Evolutionary conservation across 176 grass and related monocot genomes (phyloP).

Genomic region (Elymus sibiricus): DNA sequence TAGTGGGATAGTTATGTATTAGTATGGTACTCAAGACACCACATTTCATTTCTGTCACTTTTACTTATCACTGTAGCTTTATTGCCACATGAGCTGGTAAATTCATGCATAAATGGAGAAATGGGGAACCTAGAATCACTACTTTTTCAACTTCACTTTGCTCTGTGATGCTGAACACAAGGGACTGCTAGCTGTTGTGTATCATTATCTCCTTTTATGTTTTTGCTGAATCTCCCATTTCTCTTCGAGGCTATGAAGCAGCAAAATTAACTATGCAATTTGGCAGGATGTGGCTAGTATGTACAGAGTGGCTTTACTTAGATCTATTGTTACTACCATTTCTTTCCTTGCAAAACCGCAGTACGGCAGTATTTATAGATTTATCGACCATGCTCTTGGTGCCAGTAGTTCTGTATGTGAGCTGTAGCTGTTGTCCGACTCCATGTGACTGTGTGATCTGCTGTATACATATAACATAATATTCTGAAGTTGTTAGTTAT

Average conservation of each 20-base stretch:
- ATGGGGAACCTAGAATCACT: not conserved
- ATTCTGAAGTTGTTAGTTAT: not conserved
- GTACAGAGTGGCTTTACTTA: not conserved
- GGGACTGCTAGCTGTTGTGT: not conserved
- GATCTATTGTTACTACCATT: not conserved
- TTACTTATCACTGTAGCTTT: not conserved
- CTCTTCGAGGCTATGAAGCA: too few species aligned
- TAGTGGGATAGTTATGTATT: not conserved
- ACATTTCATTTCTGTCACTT: not conserved
- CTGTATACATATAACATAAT: not conserved
- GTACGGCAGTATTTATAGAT: not conserved
- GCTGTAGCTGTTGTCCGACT: not conserved
- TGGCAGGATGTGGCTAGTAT: not conserved
- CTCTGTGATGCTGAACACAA: not conserved
- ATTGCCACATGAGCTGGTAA: not conserved
- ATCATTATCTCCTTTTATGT: not conserved
- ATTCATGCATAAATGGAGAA: conserved; percentile 20
- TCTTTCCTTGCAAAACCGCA: not conserved
- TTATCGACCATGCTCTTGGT: not conserved
- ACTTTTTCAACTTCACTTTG: not conserved
- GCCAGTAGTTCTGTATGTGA: not conserved
- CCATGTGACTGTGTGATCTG: not conserved
- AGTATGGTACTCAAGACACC: conserved; percentile 1
- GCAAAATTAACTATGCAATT: not conserved
- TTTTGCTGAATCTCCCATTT: too few species aligned